Evolutionary conservation across 331 rosid species (phyloP).

Genomic region (Ulmus americana): DNA sequence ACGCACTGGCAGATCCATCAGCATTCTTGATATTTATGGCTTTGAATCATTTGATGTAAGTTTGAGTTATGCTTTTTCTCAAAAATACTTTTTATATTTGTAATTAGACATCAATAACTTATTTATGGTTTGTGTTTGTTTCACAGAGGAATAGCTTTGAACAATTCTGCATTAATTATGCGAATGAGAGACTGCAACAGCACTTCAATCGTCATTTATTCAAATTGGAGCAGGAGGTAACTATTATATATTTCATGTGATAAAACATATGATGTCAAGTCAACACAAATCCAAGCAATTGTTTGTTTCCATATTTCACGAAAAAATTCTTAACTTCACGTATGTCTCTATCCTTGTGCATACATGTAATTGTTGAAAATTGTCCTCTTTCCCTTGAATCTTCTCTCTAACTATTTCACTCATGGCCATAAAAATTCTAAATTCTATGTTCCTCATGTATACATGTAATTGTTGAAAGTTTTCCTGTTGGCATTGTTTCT

Average conservation of each 20-base stretch:
- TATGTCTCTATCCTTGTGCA: background rate
- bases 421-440: no score
- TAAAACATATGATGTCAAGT: background rate
- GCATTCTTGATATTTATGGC: slow-evolving; percentile 97
- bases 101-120: background rate
- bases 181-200: slow-evolving; percentile 93
- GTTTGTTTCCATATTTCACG: no score
- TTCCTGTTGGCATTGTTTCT: background rate
- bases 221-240: slow-evolving; percentile 98
- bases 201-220: slow-evolving; percentile 97
- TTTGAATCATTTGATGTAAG: slow-evolving; percentile 97
- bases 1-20: slow-evolving; percentile 95
- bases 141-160: slow-evolving; percentile 92
- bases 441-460: background rate
- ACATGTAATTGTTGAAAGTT: background rate
- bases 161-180: slow-evolving; percentile 98
- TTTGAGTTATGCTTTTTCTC: slow-evolving; percentile 20
- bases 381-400: background rate
- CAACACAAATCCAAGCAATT: background rate
- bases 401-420: no score
- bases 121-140: slow-evolving; percentile 17
- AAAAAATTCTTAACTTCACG: no score
- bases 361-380: background rate
- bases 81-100: slow-evolving; percentile 3
- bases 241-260: background rate